Percentiles rank a stretch among this genome's conserved stretches.
Conservation (phyloP, 2,329 filamentous ascomycete genomes). For the Colletotrichum kahawae region DNA sequence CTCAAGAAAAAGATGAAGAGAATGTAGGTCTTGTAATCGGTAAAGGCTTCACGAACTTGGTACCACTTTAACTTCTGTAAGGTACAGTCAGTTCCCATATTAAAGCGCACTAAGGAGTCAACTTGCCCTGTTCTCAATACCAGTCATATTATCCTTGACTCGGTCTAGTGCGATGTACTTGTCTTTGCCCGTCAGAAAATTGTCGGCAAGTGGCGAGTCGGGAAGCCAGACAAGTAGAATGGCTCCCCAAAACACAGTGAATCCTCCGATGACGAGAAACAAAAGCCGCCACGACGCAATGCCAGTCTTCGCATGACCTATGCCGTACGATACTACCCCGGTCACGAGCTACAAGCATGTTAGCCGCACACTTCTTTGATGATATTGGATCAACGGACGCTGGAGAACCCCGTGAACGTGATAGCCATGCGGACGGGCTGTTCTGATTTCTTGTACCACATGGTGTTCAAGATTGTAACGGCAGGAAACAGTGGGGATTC, state of each 20-base stretch:
- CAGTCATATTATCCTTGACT: not conserved
- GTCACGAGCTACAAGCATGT: not conserved
- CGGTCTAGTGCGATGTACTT: not conserved
- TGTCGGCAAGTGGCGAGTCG: not conserved
- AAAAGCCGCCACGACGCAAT: not conserved
- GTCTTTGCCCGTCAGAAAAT: not conserved
- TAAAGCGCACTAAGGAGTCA: rapidly evolving
- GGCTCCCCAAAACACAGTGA: not conserved
- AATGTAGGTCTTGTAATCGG: not conserved
- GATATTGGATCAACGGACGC: not conserved
- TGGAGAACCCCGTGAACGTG: not conserved
- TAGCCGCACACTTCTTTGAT: not conserved
- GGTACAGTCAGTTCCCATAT: not conserved
- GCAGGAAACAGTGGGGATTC: not conserved
- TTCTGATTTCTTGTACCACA: not conserved
- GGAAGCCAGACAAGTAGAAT: not conserved
- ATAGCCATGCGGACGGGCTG: not conserved
- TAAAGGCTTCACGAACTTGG: not conserved
- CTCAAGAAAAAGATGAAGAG: not conserved
- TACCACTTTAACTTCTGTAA: not conserved
- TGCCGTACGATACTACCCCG: not conserved
- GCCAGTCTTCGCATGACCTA: not conserved
- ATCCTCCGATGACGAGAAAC: not conserved
- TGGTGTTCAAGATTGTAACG: not conserved
- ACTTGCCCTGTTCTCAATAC: not conserved